Base-by-base conservation (phyloP, 768 basidiomycete species). In the Boletellus emodensis region DNA sequence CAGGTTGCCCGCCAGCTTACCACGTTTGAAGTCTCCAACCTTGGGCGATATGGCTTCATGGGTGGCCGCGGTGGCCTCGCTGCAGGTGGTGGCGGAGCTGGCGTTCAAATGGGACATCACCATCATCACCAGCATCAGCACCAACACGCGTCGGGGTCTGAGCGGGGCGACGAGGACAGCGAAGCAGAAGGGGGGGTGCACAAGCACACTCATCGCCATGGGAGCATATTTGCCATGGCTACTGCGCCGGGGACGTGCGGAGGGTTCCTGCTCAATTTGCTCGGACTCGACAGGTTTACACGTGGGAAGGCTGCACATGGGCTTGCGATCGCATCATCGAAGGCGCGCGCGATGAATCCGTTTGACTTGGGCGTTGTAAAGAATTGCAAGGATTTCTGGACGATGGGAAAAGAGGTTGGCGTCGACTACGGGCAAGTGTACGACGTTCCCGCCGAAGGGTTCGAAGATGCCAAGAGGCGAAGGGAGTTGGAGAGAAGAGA, bases 361-460 rank as follows among this genome's bases (percentile, higher is more conserved):
- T 99, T 98, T 66, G 92, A 96, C 69, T 60, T 89, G 18, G 94
- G 94, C 2, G 40, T 87, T 14, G 70, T 79, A 17, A 74, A 75
- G 49, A 94, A 94, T 64, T 94, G 92, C 67, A 82, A 80, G 60
- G 95, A 99, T 73, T 98, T 99, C 69, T 99, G 95, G 95, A 82
- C 83, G 43, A 80, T 79, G 49, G 91, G 94, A 20, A 75, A 76
- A 52, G 89, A 91, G 68, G 71, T 95, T 22, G 91, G 90, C 3
- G 89, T 99, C 40, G 86, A 94, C 65, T 99, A 96, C 71, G 89
- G 90, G 47, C 74, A 76, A 57, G 65, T 96, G 65, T 95, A 94
- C 71, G 91, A 94, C 69, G 82, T 98, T 22, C 94, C 94, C 5
- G 55, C 74, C 3, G 93, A 94, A 63, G 94, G 93, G 12, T 92